Base-by-base conservation (phyloP, 2,329 filamentous ascomycete species). In the Microthyrium microscopicum region DNA sequence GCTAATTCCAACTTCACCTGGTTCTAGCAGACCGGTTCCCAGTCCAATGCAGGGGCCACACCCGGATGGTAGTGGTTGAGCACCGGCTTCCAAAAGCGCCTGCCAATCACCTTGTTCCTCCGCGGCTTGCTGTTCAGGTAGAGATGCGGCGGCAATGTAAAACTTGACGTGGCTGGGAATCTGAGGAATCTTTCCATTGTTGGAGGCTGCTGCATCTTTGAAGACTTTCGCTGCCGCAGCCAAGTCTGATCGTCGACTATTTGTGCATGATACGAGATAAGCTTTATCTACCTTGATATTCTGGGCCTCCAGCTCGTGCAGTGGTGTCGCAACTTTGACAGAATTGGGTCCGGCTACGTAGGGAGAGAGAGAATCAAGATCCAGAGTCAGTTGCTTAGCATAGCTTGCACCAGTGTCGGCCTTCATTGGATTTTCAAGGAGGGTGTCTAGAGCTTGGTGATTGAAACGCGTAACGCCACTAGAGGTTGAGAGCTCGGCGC, bases 221-320 rank as follows among this genome's bases (percentile, higher is more conserved):
- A 95, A 92, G 2, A 95, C 85, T 29, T 68, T 70, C 1, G 84
- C 85, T 2, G 87, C 87, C 0, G 78, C 74, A 0, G 73, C 73
- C 11, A 95, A 62, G 51, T 95, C 87, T 0, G 80, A 84, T 7
- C 73, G 69, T 31, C 87, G 66, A 0, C 72, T 76, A 57, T 94
- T 94, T 5, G 87, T 95, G 61, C 87, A 95, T 0, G 77, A 84
- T 0, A 94, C 77, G 0, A 94, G 62, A 51, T 93, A 94, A 0
- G 81, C 84, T 49, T 79, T 83, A 60, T 94, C 59, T 16, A 95
- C 55, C 31, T 70, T 66, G 51, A 95, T 92, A 41, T 79, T 58
- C 49, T 87, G 63, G 0, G 67, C 50, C 44, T 77, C 77, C 1
- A 95, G 68, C 20, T 87, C 72, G 4, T 62, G 57, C 1, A 95